Percentiles rank a stretch among this genome's conserved stretches.
phyloP scores from a whole-genome alignment of 495 filamentous ascomycete species.

The Mycothermus thermophilus region DNA sequence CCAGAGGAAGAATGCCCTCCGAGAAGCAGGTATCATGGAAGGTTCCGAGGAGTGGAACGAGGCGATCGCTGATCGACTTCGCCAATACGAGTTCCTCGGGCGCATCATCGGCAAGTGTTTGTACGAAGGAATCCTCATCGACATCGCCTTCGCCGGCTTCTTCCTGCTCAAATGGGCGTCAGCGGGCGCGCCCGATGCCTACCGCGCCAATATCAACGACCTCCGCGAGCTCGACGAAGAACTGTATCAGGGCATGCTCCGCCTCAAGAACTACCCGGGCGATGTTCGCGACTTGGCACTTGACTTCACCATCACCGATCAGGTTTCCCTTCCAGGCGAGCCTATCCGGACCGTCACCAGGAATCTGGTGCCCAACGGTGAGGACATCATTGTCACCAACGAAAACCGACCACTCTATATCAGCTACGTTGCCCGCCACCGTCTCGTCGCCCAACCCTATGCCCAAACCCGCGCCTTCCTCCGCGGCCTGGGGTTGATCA shows the following conservation, averaged over 20 bases:
- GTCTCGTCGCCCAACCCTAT: constrained; percentile 62
- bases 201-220: constrained; percentile 83
- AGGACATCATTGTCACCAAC: constrained; percentile 72
- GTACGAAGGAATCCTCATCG: constrained; percentile 93
- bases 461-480: constrained; percentile 79
- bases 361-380: constrained; percentile 62
- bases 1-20: constrained; percentile 48
- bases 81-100: constrained; percentile 81
- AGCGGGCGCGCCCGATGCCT: constrained; percentile 53
- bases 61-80: constrained; percentile 46
- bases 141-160: constrained; percentile 87
- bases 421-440: constrained; percentile 73
- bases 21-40: constrained; percentile 39
- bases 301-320: constrained; percentile 84
- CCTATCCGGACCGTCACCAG: constrained; percentile 45
- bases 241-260: constrained; percentile 82
- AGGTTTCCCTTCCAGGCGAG: constrained; percentile 42
- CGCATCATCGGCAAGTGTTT: constrained; percentile 92
- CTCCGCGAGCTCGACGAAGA: constrained; percentile 82
- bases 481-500: constrained; percentile 69
- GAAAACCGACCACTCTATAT: constrained; percentile 89
- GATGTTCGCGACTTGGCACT: constrained; percentile 69
- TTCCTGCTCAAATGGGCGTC: constrained; percentile 93
- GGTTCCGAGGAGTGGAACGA: constrained; percentile 38
- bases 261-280: constrained; percentile 76